These are phyloP conservation scores for Ustilago esculenta DNA, from an alignment of 1,284 basidiomycete species.

Conservation along the genomic window DNA sequence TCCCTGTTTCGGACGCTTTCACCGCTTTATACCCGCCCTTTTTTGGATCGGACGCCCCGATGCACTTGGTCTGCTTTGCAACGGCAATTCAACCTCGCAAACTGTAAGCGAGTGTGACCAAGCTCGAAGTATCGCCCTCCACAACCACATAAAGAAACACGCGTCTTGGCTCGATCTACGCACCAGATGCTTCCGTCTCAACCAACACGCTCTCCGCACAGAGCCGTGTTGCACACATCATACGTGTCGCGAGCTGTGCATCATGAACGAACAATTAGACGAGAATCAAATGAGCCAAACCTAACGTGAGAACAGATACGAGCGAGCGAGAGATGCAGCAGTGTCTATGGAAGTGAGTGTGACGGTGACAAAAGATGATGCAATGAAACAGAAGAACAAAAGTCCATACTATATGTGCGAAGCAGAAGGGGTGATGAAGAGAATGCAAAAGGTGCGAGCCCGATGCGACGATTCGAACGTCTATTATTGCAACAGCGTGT, in stretches of 20 bases:
- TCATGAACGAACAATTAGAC: neutral
- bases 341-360: too few species aligned
- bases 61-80: too few species aligned
- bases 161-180: too few species aligned
- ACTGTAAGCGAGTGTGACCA: too few species aligned
- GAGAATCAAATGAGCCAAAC: slow-evolving; percentile 2
- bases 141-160: too few species aligned
- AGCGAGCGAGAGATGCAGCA: neutral
- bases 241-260: too few species aligned
- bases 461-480: neutral
- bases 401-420: slow-evolving; percentile 15
- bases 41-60: neutral
- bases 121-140: too few species aligned
- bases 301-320: slow-evolving; percentile 4
- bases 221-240: too few species aligned
- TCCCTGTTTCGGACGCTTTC: too few species aligned
- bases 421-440: neutral
- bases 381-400: neutral
- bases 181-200: too few species aligned
- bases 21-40: neutral
- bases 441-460: neutral
- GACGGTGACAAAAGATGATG: neutral
- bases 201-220: neutral
- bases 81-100: too few species aligned
- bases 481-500: neutral